Evolutionary conservation across 2,329 filamentous ascomycete species (phyloP).

Genomic region (Mycogone perniciosa): DNA sequence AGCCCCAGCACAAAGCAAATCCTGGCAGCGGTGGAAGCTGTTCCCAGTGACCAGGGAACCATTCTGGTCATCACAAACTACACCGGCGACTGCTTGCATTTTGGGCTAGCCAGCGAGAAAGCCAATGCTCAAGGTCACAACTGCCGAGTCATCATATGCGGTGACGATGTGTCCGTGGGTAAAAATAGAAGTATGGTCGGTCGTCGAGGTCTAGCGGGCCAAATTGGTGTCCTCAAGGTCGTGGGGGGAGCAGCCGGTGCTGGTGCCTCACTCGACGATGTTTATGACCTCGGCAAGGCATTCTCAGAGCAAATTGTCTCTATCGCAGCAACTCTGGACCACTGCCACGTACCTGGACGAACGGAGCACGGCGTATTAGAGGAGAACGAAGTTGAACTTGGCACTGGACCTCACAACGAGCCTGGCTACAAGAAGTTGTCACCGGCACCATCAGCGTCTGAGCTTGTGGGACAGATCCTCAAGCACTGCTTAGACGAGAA

Average conservation of each 20-base stretch:
- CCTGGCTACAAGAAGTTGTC: constrained; percentile 53
- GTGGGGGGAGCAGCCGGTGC: constrained; percentile 45
- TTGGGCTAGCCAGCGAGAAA: constrained; percentile 53
- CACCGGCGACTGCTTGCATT: constrained; percentile 58
- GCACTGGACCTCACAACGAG: constrained; percentile 62
- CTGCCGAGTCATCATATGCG: constrained; percentile 54
- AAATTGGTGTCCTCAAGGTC: constrained; percentile 54
- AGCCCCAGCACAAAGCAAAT: constrained; percentile 59
- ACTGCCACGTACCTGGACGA: constrained; percentile 53
- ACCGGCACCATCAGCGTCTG: constrained; percentile 42
- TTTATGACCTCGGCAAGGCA: constrained; percentile 44
- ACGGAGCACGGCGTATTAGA: constrained; percentile 42
- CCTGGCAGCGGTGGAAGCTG: constrained; percentile 49
- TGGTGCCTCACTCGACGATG: constrained; percentile 42
- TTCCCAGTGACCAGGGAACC: constrained; percentile 48
- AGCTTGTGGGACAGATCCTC: constrained; percentile 52
- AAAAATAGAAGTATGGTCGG: constrained; percentile 52
- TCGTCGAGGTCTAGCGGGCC: constrained; percentile 54
- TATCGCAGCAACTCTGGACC: constrained; percentile 52
- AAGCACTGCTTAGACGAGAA: constrained; percentile 52
- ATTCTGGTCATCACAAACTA: constrained; percentile 60
- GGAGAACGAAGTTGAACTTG: constrained; percentile 52
- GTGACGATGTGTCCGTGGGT: constrained; percentile 60
- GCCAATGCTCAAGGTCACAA: constrained; percentile 48
- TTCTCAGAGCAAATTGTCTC: constrained; percentile 48